Evolutionary conservation across 139 green algal species (phyloP).

Genomic region (Astrephomene gubernaculifera): DNA sequence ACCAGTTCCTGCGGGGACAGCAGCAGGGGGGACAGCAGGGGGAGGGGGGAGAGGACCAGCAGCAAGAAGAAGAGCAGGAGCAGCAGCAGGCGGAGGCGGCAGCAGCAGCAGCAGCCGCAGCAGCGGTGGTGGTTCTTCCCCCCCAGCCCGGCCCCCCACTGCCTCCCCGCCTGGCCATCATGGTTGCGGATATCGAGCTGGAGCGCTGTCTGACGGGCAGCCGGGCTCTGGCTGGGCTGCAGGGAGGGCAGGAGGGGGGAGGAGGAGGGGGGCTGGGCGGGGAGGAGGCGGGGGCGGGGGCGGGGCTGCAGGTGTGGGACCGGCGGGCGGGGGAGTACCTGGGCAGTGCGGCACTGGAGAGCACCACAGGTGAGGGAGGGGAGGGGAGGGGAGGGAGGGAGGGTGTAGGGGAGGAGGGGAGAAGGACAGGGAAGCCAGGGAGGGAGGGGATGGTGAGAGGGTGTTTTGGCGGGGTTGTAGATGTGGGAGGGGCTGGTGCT

Average conservation of each 20-base stretch:
- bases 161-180: neutral
- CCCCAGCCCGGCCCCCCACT: neutral
- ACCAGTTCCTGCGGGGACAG: conserved; percentile 5
- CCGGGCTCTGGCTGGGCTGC: neutral
- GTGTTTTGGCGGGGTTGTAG: too few species aligned
- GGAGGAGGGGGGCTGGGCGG: neutral
- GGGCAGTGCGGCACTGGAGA: neutral
- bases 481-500: too few species aligned
- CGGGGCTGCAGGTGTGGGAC: conserved; percentile 26
- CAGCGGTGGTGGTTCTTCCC: neutral
- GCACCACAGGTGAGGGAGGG: conserved; percentile 14
- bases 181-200: neutral
- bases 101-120: neutral
- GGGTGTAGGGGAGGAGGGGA: too few species aligned
- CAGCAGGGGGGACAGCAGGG: neutral
- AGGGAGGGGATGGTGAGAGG: too few species aligned
- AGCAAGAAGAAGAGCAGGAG: neutral
- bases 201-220: neutral
- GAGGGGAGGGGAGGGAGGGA: neutral
- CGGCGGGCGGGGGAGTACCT: neutral
- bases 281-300: neutral
- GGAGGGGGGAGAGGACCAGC: neutral
- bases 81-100: neutral
- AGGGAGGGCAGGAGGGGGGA: neutral
- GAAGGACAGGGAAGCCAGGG: too few species aligned